These are phyloP conservation scores for Macadamia integrifolia DNA, from an alignment of 164 flowering plant species.

Conservation along the genomic window DNA sequence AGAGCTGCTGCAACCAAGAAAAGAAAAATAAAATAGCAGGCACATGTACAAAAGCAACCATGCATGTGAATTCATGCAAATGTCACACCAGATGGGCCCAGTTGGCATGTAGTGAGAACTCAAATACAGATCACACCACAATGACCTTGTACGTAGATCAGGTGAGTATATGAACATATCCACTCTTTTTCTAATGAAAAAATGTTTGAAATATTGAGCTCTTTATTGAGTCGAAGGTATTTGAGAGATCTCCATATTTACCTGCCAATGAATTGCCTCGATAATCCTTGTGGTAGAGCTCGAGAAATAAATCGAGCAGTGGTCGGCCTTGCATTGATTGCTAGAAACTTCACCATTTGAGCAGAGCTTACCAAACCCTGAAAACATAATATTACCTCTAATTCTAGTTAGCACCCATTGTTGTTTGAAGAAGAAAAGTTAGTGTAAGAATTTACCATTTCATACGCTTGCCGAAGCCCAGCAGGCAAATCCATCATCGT, in stretches of 20 bases:
- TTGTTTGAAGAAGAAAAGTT: background rate
- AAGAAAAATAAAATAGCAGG: too few relatives aligned
- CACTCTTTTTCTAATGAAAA: too few relatives aligned
- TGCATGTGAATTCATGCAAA: too few relatives aligned
- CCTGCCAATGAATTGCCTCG: constrained; percentile 98
- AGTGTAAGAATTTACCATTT: constrained; percentile 55
- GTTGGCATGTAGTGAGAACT: background rate
- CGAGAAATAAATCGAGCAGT: constrained; percentile 71
- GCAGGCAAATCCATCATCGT: constrained; percentile 96
- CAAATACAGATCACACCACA: background rate
- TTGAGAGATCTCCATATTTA: constrained; percentile 17
- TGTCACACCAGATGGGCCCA: too few relatives aligned
- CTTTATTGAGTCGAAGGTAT: background rate
- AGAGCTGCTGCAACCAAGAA: too few relatives aligned
- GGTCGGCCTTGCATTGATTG: constrained; percentile 91
- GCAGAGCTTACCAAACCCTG: constrained; percentile 98
- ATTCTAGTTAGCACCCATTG: background rate
- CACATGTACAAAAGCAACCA: too few relatives aligned
- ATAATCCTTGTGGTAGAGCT: constrained; percentile 68
- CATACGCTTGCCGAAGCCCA: constrained; percentile 92
- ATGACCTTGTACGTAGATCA: background rate
- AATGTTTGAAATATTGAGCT: background rate
- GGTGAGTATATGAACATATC: too few relatives aligned
- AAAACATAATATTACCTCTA: constrained; percentile 17
- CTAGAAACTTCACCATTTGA: constrained; percentile 77